Evolutionary conservation across 2,329 filamentous ascomycete genomes (phyloP).

Genomic region (Pseudogymnoascus sp.): DNA sequence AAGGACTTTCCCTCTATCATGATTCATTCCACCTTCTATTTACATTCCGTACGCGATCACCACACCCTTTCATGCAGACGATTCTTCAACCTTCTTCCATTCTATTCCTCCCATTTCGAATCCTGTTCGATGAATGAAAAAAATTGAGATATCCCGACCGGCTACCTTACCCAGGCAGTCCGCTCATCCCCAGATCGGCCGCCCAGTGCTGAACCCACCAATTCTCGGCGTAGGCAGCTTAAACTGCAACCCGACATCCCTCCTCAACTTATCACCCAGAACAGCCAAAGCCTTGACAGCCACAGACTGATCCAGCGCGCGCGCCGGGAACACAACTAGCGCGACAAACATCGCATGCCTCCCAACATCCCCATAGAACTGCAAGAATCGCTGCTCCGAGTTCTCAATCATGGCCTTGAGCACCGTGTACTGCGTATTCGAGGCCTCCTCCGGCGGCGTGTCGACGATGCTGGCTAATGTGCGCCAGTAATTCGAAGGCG

Average conservation of each 20-base stretch:
- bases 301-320: constrained; percentile 40
- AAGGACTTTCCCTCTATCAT: not conserved
- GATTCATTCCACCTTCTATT: not conserved
- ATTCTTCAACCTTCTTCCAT: not conserved
- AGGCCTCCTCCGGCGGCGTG: constrained; percentile 59
- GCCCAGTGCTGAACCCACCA: not conserved
- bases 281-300: constrained; percentile 49
- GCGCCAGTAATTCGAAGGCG: constrained; percentile 76
- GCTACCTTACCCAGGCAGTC: not conserved
- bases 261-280: constrained; percentile 47
- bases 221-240: not conserved
- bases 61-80: not conserved
- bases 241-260: constrained; percentile 42
- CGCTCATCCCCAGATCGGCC: constrained; percentile 4
- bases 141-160: not conserved
- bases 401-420: constrained; percentile 66
- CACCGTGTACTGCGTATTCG: constrained; percentile 67
- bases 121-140: not conserved
- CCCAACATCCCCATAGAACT: constrained; percentile 73
- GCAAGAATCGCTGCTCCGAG: constrained; percentile 68
- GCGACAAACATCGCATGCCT: constrained; percentile 65
- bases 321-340: constrained; percentile 65
- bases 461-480: constrained; percentile 71
- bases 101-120: not conserved
- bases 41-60: not conserved